A percentile compares a stretch with the other conserved stretches of the same genome.
Evolutionary conservation across 306 rosid species (phyloP).

Genomic region (Cucumis hystrix): DNA sequence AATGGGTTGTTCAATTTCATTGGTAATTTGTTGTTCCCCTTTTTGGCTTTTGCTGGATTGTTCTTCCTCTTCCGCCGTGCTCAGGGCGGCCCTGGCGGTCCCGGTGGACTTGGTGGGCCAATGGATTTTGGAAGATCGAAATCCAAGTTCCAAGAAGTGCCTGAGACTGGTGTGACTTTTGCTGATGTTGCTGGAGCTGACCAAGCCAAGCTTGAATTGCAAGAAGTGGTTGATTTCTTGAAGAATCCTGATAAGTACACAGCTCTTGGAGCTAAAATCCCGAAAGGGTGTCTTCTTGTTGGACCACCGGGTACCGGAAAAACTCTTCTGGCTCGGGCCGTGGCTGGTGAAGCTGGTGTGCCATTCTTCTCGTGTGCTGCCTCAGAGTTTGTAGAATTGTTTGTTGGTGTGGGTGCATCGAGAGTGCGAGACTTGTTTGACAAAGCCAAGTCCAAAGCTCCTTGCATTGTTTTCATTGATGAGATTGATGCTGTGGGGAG

Average conservation of each 20-base stretch:
- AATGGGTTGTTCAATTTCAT: constrained; percentile 62
- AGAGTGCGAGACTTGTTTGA: constrained; percentile 94
- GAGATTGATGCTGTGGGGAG: constrained; percentile 97
- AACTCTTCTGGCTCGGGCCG: constrained; percentile 86
- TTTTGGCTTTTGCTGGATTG: constrained; percentile 83
- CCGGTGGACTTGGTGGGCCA: constrained; percentile 90
- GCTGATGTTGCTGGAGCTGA: constrained; percentile 96
- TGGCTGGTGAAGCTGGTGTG: constrained; percentile 86
- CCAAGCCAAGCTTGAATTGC: constrained; percentile 81
- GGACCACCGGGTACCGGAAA: constrained; percentile 98
- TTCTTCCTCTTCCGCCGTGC: constrained; percentile 79
- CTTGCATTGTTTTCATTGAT: constrained; percentile 96
- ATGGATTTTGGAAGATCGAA: constrained; percentile 89
- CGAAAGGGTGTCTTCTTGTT: constrained; percentile 89
- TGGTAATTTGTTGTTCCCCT: constrained; percentile 68
- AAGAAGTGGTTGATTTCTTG: constrained; percentile 91
- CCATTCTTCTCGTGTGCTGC: constrained; percentile 99
- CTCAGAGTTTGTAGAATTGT: constrained; percentile 84
- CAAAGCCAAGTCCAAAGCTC: constrained; percentile 95
- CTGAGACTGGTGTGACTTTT: constrained; percentile 81
- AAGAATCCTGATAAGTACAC: constrained; percentile 97
- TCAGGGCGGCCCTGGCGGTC: constrained; percentile 85
- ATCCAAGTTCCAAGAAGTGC: constrained; percentile 90
- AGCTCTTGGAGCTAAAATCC: constrained; percentile 87
- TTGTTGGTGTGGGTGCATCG: constrained; percentile 95